Percentiles rank a stretch among this genome's conserved stretches.
phyloP scores from a whole-genome alignment of 129 eudicot species.

The Daucus carota region DNA sequence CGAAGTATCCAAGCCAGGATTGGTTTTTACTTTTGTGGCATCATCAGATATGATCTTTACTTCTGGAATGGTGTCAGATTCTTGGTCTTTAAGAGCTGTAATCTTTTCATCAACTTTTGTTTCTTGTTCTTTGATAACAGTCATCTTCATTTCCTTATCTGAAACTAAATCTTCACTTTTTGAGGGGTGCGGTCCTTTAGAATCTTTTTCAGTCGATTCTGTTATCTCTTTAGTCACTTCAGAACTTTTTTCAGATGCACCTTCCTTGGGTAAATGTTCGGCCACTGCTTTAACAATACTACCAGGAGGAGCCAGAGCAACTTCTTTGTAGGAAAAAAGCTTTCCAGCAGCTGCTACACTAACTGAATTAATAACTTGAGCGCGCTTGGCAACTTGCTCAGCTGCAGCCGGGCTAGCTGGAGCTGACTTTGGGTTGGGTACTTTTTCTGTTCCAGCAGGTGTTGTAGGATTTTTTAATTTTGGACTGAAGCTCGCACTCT shows the following conservation, averaged over 20 bases:
- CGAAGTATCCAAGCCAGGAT: conserved; percentile 7
- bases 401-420: conserved; percentile 57
- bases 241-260: conserved; percentile 25
- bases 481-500: conserved; percentile 69
- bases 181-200: conserved; percentile 16
- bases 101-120: neutral
- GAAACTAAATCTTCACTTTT: conserved; percentile 24
- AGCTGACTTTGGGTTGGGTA: conserved; percentile 44
- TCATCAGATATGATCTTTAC: conserved; percentile 9
- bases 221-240: conserved; percentile 17
- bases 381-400: conserved; percentile 44
- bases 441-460: conserved; percentile 34
- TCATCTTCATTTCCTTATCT: conserved; percentile 22
- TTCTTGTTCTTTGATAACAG: conserved; percentile 16
- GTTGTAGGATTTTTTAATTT: conserved; percentile 35
- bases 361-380: conserved; percentile 42
- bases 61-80: conserved; percentile 12
- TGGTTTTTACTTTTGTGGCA: conserved; percentile 4
- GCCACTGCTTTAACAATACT: conserved; percentile 80
- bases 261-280: conserved; percentile 52
- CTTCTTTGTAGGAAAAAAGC: conserved; percentile 92
- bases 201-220: conserved; percentile 26
- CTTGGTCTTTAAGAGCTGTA: conserved; percentile 15
- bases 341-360: conserved; percentile 82
- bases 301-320: conserved; percentile 94